phyloP scores from a whole-genome alignment of 352 stramenopile genomes.

The Phytophthora sp. region DNA sequence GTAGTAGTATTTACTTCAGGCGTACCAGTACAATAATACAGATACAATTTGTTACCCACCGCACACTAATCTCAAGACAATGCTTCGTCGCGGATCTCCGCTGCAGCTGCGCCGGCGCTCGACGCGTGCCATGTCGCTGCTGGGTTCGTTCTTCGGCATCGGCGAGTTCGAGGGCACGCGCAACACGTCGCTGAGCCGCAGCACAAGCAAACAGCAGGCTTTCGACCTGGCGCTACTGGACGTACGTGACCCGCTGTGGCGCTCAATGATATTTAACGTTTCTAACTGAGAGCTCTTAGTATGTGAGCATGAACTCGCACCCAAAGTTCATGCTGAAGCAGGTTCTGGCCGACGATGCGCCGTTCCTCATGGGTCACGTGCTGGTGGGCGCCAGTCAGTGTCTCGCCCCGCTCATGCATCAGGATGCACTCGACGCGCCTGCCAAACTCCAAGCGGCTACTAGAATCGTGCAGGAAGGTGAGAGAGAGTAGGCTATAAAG shows the following conservation, averaged over 20 bases:
- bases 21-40: no score
- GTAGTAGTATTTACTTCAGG: no score
- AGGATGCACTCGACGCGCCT: slow-evolving; percentile 65
- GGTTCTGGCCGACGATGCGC: slow-evolving; percentile 60
- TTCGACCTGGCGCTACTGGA: slow-evolving; percentile 77
- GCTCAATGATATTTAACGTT: slow-evolving; percentile 19
- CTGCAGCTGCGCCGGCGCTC: slow-evolving; percentile 14
- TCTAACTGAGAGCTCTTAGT: slow-evolving; percentile 46
- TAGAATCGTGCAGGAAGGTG: slow-evolving; percentile 51
- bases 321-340: slow-evolving; percentile 78
- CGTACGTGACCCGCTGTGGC: slow-evolving; percentile 23
- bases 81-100: slow-evolving; percentile 18
- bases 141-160: slow-evolving; percentile 82
- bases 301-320: slow-evolving; percentile 81
- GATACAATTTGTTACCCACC: background rate
- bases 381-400: slow-evolving; percentile 80
- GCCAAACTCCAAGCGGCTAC: slow-evolving; percentile 36
- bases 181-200: slow-evolving; percentile 58
- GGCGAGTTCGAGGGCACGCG: slow-evolving; percentile 79
- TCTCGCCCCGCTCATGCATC: slow-evolving; percentile 65
- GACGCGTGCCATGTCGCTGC: slow-evolving; percentile 62
- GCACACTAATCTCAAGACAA: slow-evolving; percentile 9
- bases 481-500: background rate
- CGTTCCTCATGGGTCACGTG: slow-evolving; percentile 86
- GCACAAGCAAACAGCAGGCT: slow-evolving; percentile 72